Evolutionary conservation across 2,329 filamentous ascomycete species (phyloP).

Genomic region (Hypomyces perniciosus): DNA sequence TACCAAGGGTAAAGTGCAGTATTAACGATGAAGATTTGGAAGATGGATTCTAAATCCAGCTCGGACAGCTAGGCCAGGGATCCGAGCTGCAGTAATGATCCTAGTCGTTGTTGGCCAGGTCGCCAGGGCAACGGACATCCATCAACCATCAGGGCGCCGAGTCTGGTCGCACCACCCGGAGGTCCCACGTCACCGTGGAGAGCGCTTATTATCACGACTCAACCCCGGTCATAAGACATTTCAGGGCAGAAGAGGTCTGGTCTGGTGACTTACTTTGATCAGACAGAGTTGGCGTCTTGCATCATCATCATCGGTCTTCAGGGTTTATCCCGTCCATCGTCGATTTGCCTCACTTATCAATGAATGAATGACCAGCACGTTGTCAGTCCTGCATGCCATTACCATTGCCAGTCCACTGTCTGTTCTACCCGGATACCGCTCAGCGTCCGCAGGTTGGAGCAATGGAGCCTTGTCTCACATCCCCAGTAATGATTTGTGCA

Average conservation of each 20-base stretch:
- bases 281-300: not conserved
- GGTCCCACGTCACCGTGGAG: not conserved
- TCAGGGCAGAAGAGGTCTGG: not conserved
- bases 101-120: conserved; percentile 27
- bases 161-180: conserved; percentile 7
- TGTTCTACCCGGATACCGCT: not conserved
- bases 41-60: conserved; percentile 21
- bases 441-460: not conserved
- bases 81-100: conserved; percentile 19
- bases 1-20: conserved; percentile 9
- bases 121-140: conserved; percentile 27
- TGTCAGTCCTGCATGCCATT: not conserved
- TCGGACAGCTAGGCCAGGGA: conserved; percentile 19
- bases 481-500: not conserved
- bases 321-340: not conserved
- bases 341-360: too few species aligned
- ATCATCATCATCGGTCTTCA: not conserved
- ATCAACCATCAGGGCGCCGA: conserved; percentile 1
- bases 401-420: too few species aligned
- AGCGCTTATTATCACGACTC: not conserved
- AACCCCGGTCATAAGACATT: not conserved
- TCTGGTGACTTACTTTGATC: not conserved
- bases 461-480: not conserved
- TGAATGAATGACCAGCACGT: too few species aligned
- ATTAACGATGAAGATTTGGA: conserved; percentile 13